Evolutionary conservation across 192 early-diverging fungal genomes (phyloP).

Genomic region (Backusella tuberculispora): DNA sequence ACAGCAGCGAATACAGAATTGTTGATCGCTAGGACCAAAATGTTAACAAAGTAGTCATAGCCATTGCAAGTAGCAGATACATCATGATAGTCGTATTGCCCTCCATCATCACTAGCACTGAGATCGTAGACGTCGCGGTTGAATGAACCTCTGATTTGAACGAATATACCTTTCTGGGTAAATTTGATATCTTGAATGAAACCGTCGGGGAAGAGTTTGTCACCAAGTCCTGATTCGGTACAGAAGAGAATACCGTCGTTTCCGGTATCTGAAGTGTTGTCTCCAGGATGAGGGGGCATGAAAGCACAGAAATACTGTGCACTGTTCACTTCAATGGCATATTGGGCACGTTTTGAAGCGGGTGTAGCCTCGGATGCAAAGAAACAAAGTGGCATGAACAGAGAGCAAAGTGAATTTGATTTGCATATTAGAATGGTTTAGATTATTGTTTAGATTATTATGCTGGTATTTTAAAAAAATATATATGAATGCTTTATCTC

Average conservation of each 20-base stretch:
- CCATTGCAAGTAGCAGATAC: constrained; percentile 45
- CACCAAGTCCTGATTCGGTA: constrained; percentile 41
- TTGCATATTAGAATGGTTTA: neutral
- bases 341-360: neutral
- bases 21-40: constrained; percentile 50
- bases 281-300: constrained; percentile 50
- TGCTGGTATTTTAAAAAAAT: neutral
- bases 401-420: neutral
- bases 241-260: constrained; percentile 53
- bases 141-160: constrained; percentile 52
- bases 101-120: constrained; percentile 41
- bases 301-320: constrained; percentile 53
- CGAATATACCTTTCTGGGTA: constrained; percentile 33
- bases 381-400: neutral
- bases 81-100: constrained; percentile 52
- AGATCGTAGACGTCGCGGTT: constrained; percentile 43
- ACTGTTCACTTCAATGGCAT: constrained; percentile 23
- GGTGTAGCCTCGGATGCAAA: neutral
- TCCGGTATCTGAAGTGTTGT: constrained; percentile 44
- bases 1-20: constrained; percentile 51
- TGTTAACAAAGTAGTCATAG: constrained; percentile 47
- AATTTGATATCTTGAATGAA: constrained; percentile 46
- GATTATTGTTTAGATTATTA: neutral
- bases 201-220: constrained; percentile 49
- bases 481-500: neutral